Evolutionary conservation across 371 early-diverging fungal genomes (phyloP).

Genomic region (Syncephalis plumigaleata): DNA sequence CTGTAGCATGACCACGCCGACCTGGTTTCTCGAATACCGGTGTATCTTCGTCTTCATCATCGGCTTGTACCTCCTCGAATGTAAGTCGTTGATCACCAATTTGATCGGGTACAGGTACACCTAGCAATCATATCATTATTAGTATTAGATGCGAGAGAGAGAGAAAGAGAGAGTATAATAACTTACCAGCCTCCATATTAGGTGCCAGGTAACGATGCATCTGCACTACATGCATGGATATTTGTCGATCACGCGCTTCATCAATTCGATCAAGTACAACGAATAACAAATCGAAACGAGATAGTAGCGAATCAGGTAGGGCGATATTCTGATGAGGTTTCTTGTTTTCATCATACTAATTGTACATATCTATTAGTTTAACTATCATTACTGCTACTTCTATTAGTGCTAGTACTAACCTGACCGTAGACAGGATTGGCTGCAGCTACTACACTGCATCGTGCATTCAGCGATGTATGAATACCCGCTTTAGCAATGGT

Average conservation of each 20-base stretch:
- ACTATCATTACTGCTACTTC: not conserved
- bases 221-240: constrained; percentile 80
- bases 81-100: constrained; percentile 7
- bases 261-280: constrained; percentile 85
- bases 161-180: constrained; percentile 4
- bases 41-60: constrained; percentile 27
- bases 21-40: constrained; percentile 76
- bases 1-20: constrained; percentile 8
- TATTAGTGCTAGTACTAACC: constrained; percentile 6
- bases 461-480: constrained; percentile 94
- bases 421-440: constrained; percentile 98
- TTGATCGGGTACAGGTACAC: not conserved
- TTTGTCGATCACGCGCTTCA: constrained; percentile 65
- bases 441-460: constrained; percentile 97
- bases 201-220: constrained; percentile 85
- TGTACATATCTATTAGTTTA: not conserved
- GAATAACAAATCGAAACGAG: constrained; percentile 98
- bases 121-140: not conserved
- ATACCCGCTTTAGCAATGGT: constrained; percentile 98
- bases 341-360: constrained; percentile 45
- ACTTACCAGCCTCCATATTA: constrained; percentile 26
- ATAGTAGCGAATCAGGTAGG: constrained; percentile 93
- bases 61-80: constrained; percentile 4
- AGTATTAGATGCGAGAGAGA: no score
- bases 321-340: constrained; percentile 92